Conservation (phyloP, 805 yeast genomes). For the Yamadazyma endophytica region DNA sequence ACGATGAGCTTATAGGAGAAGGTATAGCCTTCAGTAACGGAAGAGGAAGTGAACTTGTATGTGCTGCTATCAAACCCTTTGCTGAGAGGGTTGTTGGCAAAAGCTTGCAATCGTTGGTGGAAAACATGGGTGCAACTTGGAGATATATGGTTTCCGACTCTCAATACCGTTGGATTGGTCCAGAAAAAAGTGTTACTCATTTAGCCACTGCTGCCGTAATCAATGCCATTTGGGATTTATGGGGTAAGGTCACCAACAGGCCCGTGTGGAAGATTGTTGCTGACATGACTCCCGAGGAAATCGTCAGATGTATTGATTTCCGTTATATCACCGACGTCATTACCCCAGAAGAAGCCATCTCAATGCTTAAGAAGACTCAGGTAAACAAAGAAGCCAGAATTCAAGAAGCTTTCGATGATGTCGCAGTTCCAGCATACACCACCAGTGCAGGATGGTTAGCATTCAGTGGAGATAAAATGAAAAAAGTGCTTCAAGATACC, state of each 20-base stretch:
- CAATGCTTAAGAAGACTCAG: slow-evolving; percentile 22
- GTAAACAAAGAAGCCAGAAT: slow-evolving; percentile 20
- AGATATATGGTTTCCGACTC: slow-evolving; percentile 34
- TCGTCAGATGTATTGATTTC: slow-evolving; percentile 37
- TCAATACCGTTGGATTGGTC: slow-evolving; percentile 42
- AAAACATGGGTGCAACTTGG: slow-evolving; percentile 40
- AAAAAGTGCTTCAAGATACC: slow-evolving; percentile 19
- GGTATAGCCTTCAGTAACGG: slow-evolving; percentile 35
- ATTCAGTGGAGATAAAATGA: slow-evolving; percentile 38
- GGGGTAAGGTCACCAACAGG: slow-evolving; percentile 34
- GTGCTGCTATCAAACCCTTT: slow-evolving; percentile 28
- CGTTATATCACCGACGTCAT: slow-evolving; percentile 39
- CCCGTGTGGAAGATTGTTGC: slow-evolving; percentile 41
- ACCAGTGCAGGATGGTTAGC: slow-evolving; percentile 46
- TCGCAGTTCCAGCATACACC: slow-evolving; percentile 41
- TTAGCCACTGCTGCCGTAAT: slow-evolving; percentile 38
- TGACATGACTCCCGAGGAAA: slow-evolving; percentile 39
- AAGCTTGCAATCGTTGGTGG: slow-evolving; percentile 23
- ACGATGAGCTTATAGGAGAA: slow-evolving; percentile 24
- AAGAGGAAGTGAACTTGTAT: slow-evolving; percentile 11
- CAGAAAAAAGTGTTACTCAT: slow-evolving; percentile 41
- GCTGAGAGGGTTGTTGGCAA: slow-evolving; percentile 33
- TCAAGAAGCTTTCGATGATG: slow-evolving; percentile 19
- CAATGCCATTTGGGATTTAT: slow-evolving; percentile 41
- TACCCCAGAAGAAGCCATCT: slow-evolving; percentile 39